These are phyloP conservation scores for Fragaria iinumae DNA, from an alignment of 306 rosid genomes.

Conservation along the genomic window DNA sequence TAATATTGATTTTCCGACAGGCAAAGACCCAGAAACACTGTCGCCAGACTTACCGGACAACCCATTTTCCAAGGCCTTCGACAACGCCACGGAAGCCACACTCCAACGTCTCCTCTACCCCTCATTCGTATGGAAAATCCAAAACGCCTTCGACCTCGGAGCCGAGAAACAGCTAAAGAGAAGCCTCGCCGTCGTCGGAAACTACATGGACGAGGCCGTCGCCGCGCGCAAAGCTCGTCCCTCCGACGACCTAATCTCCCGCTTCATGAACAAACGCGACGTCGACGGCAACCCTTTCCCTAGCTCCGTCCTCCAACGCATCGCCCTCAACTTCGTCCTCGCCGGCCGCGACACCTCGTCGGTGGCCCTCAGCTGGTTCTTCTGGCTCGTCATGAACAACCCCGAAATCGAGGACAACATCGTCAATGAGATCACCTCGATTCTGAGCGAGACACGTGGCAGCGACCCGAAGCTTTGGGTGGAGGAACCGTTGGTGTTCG, in stretches of 20 bases:
- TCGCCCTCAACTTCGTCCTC: slow-evolving; percentile 86
- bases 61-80: slow-evolving; percentile 67
- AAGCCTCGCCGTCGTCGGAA: slow-evolving; percentile 54
- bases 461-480: slow-evolving; percentile 39
- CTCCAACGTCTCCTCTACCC: slow-evolving; percentile 79
- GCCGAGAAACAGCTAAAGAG: slow-evolving; percentile 47
- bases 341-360: slow-evolving; percentile 98
- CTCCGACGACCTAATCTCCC: slow-evolving; percentile 74
- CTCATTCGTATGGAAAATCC: slow-evolving; percentile 53
- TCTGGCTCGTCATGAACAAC: slow-evolving; percentile 80
- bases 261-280: slow-evolving; percentile 74
- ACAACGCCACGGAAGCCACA: slow-evolving; percentile 78
- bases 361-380: slow-evolving; percentile 93
- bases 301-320: slow-evolving; percentile 47
- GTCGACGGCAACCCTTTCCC: slow-evolving; percentile 47
- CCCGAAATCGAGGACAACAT: slow-evolving; percentile 61
- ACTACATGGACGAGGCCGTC: slow-evolving; percentile 80
- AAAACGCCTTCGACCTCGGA: slow-evolving; percentile 55
- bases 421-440: slow-evolving; percentile 43
- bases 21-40: slow-evolving; percentile 74
- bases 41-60: slow-evolving; percentile 58
- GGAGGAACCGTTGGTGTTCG: slow-evolving; percentile 70
- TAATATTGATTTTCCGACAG: neutral
- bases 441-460: slow-evolving; percentile 63
- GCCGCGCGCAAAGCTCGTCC: slow-evolving; percentile 52